These are phyloP conservation scores for Globisporangium perplexum DNA, from an alignment of 352 stramenopile species.

Conservation along the genomic window DNA sequence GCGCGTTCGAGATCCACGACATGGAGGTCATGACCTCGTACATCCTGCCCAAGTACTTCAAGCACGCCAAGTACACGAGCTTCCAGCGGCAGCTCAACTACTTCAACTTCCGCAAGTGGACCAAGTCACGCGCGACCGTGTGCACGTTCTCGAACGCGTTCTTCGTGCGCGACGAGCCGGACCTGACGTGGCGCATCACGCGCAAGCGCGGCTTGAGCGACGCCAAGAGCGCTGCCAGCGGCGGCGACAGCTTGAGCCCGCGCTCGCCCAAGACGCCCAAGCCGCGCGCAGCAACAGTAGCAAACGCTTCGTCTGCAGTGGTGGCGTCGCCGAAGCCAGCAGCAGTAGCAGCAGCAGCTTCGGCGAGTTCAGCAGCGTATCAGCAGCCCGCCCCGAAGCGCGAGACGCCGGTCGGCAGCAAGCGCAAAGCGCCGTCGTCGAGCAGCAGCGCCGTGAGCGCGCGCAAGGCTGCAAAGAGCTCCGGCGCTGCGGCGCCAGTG, in stretches of 20 bases:
- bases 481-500: neutral
- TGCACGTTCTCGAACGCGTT: slow-evolving; percentile 78
- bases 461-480: slow-evolving; percentile 1
- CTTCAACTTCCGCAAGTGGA: slow-evolving; percentile 88
- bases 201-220: slow-evolving; percentile 36
- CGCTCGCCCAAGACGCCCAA: slow-evolving; percentile 11
- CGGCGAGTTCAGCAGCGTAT: neutral
- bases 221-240: slow-evolving; percentile 6
- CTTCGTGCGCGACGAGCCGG: slow-evolving; percentile 55
- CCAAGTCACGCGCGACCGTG: slow-evolving; percentile 57
- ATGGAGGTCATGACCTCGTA: slow-evolving; percentile 65
- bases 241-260: slow-evolving; percentile 1
- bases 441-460: neutral
- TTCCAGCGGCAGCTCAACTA: slow-evolving; percentile 91
- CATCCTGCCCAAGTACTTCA: slow-evolving; percentile 84
- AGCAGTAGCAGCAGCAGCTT: neutral
- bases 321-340: neutral
- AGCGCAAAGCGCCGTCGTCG: slow-evolving; percentile 10
- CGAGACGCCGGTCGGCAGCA: slow-evolving; percentile 3
- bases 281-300: neutral
- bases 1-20: slow-evolving; percentile 68
- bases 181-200: slow-evolving; percentile 57
- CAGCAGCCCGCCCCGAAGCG: slow-evolving; percentile 1
- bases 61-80: slow-evolving; percentile 76
- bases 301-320: neutral